Evolutionary conservation across 371 early-diverging fungal species (phyloP).

Genomic region (Mortierella sp.): DNA sequence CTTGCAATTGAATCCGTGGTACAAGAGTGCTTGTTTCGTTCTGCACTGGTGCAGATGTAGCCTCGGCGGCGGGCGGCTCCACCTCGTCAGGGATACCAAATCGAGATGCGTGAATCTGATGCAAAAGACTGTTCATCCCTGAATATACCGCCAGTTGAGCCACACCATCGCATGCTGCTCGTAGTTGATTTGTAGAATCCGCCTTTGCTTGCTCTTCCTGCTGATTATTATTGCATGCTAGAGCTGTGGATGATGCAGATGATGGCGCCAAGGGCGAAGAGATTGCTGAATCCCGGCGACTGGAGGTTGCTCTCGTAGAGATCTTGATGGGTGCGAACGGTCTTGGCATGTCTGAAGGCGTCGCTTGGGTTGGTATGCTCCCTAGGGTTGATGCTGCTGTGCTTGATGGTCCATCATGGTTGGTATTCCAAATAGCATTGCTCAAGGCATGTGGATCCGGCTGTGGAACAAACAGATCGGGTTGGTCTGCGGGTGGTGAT

Average conservation of each 20-base stretch:
- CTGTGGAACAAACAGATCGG: not conserved
- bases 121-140: conserved; percentile 47
- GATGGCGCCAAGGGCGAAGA: not conserved
- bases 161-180: not conserved
- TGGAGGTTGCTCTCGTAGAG: conserved; percentile 23
- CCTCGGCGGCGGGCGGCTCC: not conserved
- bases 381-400: not conserved
- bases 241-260: not conserved
- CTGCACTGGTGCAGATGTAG: not conserved
- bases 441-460: not conserved
- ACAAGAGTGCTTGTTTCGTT: not conserved
- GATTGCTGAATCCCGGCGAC: not conserved
- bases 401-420: not conserved
- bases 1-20: not conserved
- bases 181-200: not conserved
- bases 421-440: not conserved
- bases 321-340: conserved; percentile 32
- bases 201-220: not conserved
- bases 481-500: conserved; percentile 29
- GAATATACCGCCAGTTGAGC: conserved; percentile 15
- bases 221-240: too few species aligned
- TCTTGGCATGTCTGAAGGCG: not conserved
- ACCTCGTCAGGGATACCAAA: conserved; percentile 42
- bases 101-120: conserved; percentile 38
- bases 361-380: not conserved